Base-by-base conservation (phyloP, 495 filamentous ascomycete species). In the Penicillium pancosmium region DNA sequence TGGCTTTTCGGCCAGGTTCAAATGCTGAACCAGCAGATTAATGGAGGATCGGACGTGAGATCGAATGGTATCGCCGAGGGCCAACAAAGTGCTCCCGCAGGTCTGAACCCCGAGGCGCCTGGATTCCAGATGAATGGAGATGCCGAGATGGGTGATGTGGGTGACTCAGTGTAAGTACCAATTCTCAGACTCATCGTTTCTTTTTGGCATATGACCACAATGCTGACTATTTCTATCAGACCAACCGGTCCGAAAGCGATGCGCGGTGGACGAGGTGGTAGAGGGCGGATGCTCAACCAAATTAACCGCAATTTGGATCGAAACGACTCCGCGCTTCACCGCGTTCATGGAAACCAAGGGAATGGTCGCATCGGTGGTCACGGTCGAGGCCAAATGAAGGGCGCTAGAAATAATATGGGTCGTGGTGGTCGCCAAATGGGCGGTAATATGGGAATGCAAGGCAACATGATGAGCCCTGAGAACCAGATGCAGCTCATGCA, bases 161-260 rank as follows among this genome's bases (percentile, higher is more conserved):
- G 66, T 55, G 87, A 87, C 50, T 73, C 78, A 43, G 91, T 91
- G 92, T 96, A 86, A 72, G 91, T 82, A 53, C 61, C n/a, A 40
- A 11, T 35, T 7, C 5, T 33, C 2, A n/a, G 43, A 25, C 46
- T 38, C 25, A 15, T 38, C 10, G n/a, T 25, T 41, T 5, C 36
- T 19, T 21, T 2, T 13, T 41, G 13, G 8, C 15, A n/a, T n/a
- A 19, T 57, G 43, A 60, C 59, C 41, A 74, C 61, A 48, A 12
- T 54, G 16, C 59, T 67, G 34, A 57, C 51, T 52, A 40, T 16
- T 41, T 43, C 36, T 23, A 25, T 49, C 64, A 97, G 93, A 68
- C 94, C 94, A 16, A 98, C 93, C 9, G 94, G 92, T 43, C 94
- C 94, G 21, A 94, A 92, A 73, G 91, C 93, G 5, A 98, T 98